Evolutionary conservation across 495 filamentous ascomycete species (phyloP), one percentile per base, ranked within the genome.

Genomic region (Talaromyces proteolyticus): DNA sequence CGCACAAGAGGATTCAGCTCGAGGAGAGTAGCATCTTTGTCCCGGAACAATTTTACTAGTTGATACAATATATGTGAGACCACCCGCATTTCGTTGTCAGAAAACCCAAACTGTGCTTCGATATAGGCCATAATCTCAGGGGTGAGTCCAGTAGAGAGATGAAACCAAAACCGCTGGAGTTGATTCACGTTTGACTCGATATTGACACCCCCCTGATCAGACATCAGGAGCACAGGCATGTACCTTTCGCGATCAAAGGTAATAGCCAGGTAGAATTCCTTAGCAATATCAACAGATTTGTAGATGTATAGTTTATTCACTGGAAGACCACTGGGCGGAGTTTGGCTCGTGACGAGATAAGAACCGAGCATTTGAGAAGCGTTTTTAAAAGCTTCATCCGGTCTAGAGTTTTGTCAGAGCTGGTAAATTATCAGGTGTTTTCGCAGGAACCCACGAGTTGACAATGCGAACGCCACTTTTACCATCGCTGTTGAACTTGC

Each of bases 301-400:
- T 60, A 63, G 23, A 70, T 60, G 50, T 68, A 66, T 4, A 70
- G 46, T 23, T 68, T 65, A 0, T 65, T 56, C 18, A 68, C 65
- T 2, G 55, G 47, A 0, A 68, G 61, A 7, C 65, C 65, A 4
- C 52, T 44, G 1, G 56, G 46, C 4, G 63, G 56, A 0, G 65
- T 68, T 53, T 68, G 65, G 1, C 58, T 59, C 7, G 65, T 66
- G n/a, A 44, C 61, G 2, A 68, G 59, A 44, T 55, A 40, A 20
- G 64, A 47, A 2, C 60, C 62, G n/a, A 68, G 56, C 65, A 68
- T 68, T 2, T 63, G 52, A 4, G 57, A 53, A n/a, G 65, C 63
- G 22, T 54, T 61, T 29, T 64, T 47, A 41, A 55, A 64, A 0
- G 63, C 65, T 39, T 68, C 63, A 20, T 21, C 52, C 3, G 61